Evolutionary conservation across 352 stramenopile genomes (phyloP).

Genomic region (Pythium coloratum): DNA sequence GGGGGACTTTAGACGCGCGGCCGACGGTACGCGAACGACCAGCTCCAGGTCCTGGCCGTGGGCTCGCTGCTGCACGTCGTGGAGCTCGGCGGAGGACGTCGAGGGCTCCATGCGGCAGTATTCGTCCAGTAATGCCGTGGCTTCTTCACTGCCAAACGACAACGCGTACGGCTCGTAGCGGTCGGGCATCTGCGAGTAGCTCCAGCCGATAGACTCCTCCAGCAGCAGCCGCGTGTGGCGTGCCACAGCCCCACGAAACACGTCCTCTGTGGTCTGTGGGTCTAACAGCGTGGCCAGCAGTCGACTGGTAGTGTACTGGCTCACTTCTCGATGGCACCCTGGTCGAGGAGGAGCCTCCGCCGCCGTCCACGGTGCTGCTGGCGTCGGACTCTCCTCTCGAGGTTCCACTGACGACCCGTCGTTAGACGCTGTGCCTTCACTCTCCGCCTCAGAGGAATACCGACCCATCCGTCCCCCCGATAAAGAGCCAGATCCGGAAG

Average conservation of each 20-base stretch:
- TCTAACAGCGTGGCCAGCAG: neutral
- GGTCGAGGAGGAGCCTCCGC: neutral
- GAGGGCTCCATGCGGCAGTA: slow-evolving; percentile 7
- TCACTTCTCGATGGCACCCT: neutral
- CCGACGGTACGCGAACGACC: neutral
- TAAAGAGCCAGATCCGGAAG: neutral
- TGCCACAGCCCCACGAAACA: neutral
- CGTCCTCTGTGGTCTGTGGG: neutral
- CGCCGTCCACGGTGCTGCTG: neutral
- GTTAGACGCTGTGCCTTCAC: neutral
- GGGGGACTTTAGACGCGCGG: neutral
- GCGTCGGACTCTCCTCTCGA: neutral
- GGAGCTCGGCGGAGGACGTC: neutral
- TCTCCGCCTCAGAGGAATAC: neutral
- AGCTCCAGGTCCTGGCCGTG: neutral
- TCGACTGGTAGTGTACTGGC: slow-evolving; percentile 1
- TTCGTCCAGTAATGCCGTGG: neutral
- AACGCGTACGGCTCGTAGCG: neutral
- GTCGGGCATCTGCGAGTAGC: neutral
- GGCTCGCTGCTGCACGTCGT: neutral
- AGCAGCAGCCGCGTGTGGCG: slow-evolving; percentile 4
- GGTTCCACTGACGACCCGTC: neutral
- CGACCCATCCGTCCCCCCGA: neutral
- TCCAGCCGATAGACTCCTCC: slow-evolving; percentile 9
- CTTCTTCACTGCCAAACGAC: neutral